These are phyloP conservation scores for Metschnikowia arizonensis DNA, from an alignment of 805 yeast genomes.

Conservation along the genomic window DNA sequence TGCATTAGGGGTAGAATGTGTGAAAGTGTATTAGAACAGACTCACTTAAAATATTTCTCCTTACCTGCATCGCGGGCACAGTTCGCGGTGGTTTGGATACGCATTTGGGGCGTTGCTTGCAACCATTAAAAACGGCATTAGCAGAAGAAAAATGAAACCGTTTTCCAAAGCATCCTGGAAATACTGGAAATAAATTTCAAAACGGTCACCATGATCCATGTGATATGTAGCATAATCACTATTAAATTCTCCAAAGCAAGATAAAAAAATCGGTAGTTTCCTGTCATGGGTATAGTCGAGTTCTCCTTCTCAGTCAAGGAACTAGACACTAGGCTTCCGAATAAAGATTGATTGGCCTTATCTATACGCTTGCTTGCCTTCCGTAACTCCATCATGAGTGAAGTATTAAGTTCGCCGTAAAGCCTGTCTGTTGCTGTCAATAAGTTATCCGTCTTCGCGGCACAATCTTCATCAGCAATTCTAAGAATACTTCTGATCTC, in stretches of 20 bases:
- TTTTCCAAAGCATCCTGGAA: constrained; percentile 16
- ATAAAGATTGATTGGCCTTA: constrained; percentile 34
- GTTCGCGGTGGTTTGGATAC: not conserved
- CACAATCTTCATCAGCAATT: constrained; percentile 40
- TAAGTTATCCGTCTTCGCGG: constrained; percentile 55
- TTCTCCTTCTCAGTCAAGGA: constrained; percentile 16
- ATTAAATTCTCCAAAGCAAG: constrained; percentile 48
- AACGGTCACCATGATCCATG: constrained; percentile 55
- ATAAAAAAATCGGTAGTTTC: constrained; percentile 39
- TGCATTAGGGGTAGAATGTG: constrained; percentile 34
- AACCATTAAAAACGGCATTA: too few relatives aligned
- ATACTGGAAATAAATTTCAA: constrained; percentile 33
- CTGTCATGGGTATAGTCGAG: constrained; percentile 25
- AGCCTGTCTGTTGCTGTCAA: constrained; percentile 63
- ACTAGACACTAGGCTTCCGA: constrained; percentile 22
- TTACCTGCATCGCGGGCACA: not conserved
- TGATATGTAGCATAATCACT: constrained; percentile 46
- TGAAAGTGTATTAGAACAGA: not conserved
- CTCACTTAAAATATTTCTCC: not conserved
- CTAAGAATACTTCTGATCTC: constrained; percentile 36
- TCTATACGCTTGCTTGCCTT: constrained; percentile 49
- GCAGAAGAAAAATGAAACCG: not conserved
- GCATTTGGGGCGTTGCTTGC: not conserved
- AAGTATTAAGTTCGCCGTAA: constrained; percentile 69
- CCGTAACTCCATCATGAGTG: constrained; percentile 58